A percentile compares a stretch with the other conserved stretches of the same genome.
Conservation (phyloP, 2,329 filamentous ascomycete species). For the Podosphaera aphanis region DNA sequence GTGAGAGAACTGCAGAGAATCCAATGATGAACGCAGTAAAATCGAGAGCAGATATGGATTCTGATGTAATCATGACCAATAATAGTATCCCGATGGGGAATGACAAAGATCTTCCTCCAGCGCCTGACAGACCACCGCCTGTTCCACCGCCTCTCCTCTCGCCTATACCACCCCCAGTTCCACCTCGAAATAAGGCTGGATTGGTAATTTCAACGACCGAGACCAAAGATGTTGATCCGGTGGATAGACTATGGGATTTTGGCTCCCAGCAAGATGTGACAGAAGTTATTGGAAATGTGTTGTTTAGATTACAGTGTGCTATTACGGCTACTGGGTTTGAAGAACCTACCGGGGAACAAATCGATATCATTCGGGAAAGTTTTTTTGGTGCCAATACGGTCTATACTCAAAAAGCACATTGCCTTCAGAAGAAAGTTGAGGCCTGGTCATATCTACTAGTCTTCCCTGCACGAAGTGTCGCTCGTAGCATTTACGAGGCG, state of each 20-base stretch:
- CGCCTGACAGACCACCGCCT: slow-evolving; percentile 15
- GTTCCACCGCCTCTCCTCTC: slow-evolving; percentile 10
- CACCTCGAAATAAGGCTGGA: slow-evolving; percentile 16
- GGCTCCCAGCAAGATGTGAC: slow-evolving; percentile 69
- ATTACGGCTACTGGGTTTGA: slow-evolving; percentile 49
- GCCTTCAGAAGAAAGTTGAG: slow-evolving; percentile 20
- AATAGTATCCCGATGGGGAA: slow-evolving; percentile 12
- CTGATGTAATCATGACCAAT: slow-evolving; percentile 16
- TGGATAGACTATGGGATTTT: slow-evolving; percentile 16
- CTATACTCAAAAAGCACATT: slow-evolving; percentile 28
- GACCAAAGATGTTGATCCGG: slow-evolving; percentile 9
- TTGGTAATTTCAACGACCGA: slow-evolving; percentile 14
- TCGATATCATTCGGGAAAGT: slow-evolving; percentile 53
- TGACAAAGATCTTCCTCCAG: slow-evolving; percentile 2
- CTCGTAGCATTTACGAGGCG: slow-evolving; percentile 53
- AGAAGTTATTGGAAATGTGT: slow-evolving; percentile 80
- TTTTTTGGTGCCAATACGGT: slow-evolving; percentile 40
- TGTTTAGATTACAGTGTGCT: slow-evolving; percentile 75
- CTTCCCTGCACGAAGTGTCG: slow-evolving; percentile 26
- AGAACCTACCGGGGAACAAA: slow-evolving; percentile 44
- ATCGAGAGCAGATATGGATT: slow-evolving; percentile 1
- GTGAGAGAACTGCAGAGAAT: slow-evolving; percentile 1
- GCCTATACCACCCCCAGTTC: slow-evolving; percentile 11
- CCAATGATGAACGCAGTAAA: not conserved
- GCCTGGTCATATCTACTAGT: slow-evolving; percentile 32